Base-by-base conservation (phyloP, 1,284 basidiomycete species). In the Puccinia coronata region DNA sequence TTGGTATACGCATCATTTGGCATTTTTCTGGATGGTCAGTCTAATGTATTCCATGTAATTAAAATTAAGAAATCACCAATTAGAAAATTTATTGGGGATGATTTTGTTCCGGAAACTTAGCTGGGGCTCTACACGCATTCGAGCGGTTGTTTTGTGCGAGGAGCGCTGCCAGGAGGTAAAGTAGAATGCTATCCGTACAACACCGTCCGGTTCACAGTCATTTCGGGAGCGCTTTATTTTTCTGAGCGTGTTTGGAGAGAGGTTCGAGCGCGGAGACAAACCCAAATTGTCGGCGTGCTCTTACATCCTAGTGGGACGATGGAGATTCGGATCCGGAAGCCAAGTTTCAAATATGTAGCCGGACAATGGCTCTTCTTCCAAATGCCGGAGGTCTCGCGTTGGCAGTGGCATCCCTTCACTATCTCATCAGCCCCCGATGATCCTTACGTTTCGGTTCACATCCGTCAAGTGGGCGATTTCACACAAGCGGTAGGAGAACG, bases 371-470 rank as follows among this genome's bases (percentile, higher is more conserved):
- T 95, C 47, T 95, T 94, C 87, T 88, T 95, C 83, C 92, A 94
- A 84, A 90, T 94, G 31, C 93, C 94, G 0, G 92, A 94, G 67
- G 86, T 95, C 16, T 94, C 93, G 39, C 86, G 85, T n/a, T 91
- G 89, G 85, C 93, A 96, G 86, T 95, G 94, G 94, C 85, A 94
- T 82, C 84, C 84, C 90, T 95, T 96, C 87, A 95, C 94, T 55
- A 95, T 96, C 87, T 95, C 94, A 0, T 94, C 93, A 69, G 93
- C 94, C 23, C 94, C 94, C 0, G 93, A 94, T 84, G 94, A 95
- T 84, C 92, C 93, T 1, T 95, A 93, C 86, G 90, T 95, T 49
- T 94, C 93, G 28, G 87, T 96, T 61, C 94, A 95, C 86, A 92
- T 96, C 83, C 92, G 93, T 86, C 94, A 95, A 88, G 93, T 93